Base-by-base conservation (phyloP, 2,329 filamentous ascomycete genomes). In the Fusarium sp. region DNA sequence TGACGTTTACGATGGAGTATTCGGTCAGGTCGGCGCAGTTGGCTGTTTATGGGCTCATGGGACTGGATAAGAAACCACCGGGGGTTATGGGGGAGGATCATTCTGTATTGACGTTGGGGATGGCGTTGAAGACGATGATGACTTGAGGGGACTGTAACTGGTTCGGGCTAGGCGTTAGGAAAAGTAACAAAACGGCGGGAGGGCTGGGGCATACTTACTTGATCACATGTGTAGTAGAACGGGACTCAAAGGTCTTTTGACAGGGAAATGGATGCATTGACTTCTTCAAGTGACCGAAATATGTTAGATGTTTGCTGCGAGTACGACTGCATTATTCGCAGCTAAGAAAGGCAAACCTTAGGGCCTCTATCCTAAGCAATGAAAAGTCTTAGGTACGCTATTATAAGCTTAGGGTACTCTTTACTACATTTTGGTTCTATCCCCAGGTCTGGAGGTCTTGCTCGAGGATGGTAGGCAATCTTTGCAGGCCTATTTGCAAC, bases 1-100 rank as follows among this genome's bases (percentile, higher is more conserved):
- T 78, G 40, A 78, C 76, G 6, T 78, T 78, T n/a, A 78, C 76
- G 25, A 78, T 78, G 76, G 76, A 78, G 57, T 78, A 78, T 23
- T 78, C 76, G 3, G 76, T 77, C 11, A 61, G 76, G 16, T 78
- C 76, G 49, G 76, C 76, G 28, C 76, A 78, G 37, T 47, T 76
- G 13, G 76, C 76, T 25, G 76, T 77, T 16, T 78, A 76, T 53
- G 73, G 73, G 32, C 70, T 78, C 3, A 73, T 76, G 73, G 68
- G 62, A 3, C n/a, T 78, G 9, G 76, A 77, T 18, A 76, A 75
- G 47, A 60, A 71, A 25, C 53, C 59, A 0, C 76, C 76, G 1
- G 73, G 64, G 8, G 76, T 78, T 2, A 64, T 75, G 23, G 76
- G 76, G 0, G 76, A 78, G 49, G 76, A 78, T 21, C 76, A 78